Evolutionary conservation across 352 stramenopile species (phyloP).

Genomic region (Phytophthora constricta): DNA sequence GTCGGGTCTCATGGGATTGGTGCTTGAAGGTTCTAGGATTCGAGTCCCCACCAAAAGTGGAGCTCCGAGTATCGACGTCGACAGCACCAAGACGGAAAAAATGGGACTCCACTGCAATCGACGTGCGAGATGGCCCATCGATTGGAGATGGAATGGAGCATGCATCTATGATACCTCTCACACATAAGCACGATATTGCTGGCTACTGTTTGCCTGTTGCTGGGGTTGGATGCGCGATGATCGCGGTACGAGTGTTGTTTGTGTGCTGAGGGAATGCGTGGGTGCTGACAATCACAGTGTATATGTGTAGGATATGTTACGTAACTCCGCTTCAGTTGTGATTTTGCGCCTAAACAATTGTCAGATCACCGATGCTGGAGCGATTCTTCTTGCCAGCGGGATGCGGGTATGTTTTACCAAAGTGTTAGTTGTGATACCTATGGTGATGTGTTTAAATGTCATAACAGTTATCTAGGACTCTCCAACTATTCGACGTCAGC

Average conservation of each 20-base stretch:
- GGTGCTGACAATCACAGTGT: background rate
- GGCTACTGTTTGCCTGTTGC: constrained; percentile 24
- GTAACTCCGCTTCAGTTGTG: constrained; percentile 14
- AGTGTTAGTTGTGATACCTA: background rate
- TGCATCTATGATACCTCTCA: no score
- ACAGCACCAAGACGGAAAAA: constrained; percentile 3
- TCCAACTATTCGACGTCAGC: constrained; percentile 46
- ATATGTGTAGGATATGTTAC: constrained; percentile 29
- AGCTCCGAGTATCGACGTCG: constrained; percentile 5
- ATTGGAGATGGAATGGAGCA: background rate
- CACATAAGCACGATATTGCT: constrained; percentile 7
- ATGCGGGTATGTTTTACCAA: constrained; percentile 32
- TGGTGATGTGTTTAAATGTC: background rate
- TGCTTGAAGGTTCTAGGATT: constrained; percentile 16
- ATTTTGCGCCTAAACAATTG: constrained; percentile 47
- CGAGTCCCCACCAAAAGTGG: background rate
- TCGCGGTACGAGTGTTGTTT: constrained; percentile 19
- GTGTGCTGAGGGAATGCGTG: background rate
- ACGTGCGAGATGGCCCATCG: background rate
- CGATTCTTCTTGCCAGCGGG: constrained; percentile 47
- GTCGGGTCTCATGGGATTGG: background rate
- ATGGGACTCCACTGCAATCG: constrained; percentile 12
- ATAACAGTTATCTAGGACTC: constrained; percentile 17
- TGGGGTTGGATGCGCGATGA: constrained; percentile 28
- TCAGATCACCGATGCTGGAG: constrained; percentile 52